A percentile compares a stretch with the other conserved stretches of the same genome.
Conservation (phyloP, 176 grass and related monocot genomes). For the Dendrocalamus sinicus region DNA sequence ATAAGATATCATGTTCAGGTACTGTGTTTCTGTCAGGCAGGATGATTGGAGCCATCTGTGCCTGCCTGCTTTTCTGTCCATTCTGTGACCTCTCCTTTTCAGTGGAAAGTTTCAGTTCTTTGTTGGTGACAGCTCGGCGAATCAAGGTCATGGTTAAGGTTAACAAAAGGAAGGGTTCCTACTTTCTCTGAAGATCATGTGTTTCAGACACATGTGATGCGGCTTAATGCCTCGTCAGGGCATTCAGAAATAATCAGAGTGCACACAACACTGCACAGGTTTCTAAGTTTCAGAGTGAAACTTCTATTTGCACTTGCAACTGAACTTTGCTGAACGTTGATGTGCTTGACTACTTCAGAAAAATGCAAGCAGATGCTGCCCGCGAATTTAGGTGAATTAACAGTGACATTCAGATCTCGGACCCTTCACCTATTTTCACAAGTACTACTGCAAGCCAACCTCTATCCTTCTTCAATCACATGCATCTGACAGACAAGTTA, state of each 20-base stretch:
- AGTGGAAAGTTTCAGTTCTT: background rate
- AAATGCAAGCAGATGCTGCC: background rate
- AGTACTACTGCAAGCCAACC: background rate
- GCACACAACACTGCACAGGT: background rate
- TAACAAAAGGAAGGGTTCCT: background rate
- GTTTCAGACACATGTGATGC: background rate
- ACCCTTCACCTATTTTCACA: background rate
- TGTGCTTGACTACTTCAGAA: background rate
- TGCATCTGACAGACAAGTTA: too few relatives aligned
- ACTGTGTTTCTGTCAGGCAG: background rate
- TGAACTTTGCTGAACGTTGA: background rate
- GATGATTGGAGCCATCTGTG: background rate
- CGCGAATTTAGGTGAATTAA: background rate
- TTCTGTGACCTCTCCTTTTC: background rate
- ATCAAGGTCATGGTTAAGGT: background rate
- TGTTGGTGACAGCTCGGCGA: background rate
- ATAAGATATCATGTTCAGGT: constrained; percentile 33
- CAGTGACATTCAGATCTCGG: background rate
- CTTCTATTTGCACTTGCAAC: background rate
- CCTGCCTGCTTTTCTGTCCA: constrained; percentile 2
- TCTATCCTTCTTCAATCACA: too few relatives aligned
- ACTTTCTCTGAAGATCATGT: background rate
- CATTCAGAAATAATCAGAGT: background rate
- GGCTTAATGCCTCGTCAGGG: background rate
- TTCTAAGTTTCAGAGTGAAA: background rate